Conservation (phyloP, 495 filamentous ascomycete species). For the Beverwykella pulmonaria region DNA sequence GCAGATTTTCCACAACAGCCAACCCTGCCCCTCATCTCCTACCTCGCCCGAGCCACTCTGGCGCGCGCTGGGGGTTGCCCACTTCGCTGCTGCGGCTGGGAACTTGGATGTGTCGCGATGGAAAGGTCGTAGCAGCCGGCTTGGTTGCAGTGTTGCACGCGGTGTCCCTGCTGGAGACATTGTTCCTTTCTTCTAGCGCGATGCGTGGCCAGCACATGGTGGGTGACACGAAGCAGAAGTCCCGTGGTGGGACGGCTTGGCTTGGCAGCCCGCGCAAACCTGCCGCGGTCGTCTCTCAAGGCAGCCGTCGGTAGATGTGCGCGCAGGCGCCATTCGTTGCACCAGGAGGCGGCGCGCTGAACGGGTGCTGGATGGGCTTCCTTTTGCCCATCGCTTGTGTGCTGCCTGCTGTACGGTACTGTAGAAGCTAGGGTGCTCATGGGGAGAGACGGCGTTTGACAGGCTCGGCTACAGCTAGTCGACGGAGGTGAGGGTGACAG, state of each 20-base stretch:
- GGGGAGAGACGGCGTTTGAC: not conserved
- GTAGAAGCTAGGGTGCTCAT: slow-evolving; percentile 8
- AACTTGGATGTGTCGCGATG: not conserved
- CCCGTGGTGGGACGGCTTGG: not conserved
- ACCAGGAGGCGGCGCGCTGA: not conserved
- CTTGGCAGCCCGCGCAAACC: not conserved
- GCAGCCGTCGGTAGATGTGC: not conserved
- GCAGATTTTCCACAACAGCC: slow-evolving; percentile 18
- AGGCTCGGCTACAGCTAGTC: slow-evolving; percentile 22
- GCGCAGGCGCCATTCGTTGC: not conserved
- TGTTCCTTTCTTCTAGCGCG: slow-evolving; percentile 15
- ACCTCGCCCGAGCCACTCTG: not conserved
- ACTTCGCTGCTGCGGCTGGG: not conserved
- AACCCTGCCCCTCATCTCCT: slow-evolving; percentile 14
- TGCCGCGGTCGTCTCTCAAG: not conserved
- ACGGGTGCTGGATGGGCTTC: not conserved
- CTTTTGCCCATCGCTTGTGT: not conserved
- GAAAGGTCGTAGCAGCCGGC: not conserved
- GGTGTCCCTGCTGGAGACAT: slow-evolving; percentile 2
- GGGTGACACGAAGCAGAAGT: slow-evolving; percentile 30
- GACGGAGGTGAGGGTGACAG: slow-evolving; percentile 16
- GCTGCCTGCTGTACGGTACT: too few species aligned
- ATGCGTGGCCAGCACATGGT: slow-evolving; percentile 25
- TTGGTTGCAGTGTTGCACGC: not conserved
- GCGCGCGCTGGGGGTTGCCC: not conserved